Evolutionary conservation across 2,329 filamentous ascomycete species (phyloP), one percentile per base, ranked within the genome.

Genomic region (Alternaria arbusti): DNA sequence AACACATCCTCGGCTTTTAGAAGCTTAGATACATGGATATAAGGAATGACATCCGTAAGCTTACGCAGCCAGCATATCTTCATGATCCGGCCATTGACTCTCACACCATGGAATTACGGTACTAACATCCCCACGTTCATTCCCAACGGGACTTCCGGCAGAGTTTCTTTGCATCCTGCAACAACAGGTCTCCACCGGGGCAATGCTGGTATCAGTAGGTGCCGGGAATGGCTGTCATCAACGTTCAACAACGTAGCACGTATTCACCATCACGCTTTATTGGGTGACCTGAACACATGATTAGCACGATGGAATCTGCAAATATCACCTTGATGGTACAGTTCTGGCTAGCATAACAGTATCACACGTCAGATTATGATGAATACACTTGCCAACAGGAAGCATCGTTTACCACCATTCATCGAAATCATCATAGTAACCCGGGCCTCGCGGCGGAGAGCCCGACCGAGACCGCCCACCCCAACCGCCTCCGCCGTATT

Each of bases 181-280:
- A 5, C 5, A 4, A 3, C 3, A 13, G 5, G 17, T 13, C 11
- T 22, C 4, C 10, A 44, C 2, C 1, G 43, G n/a, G n/a, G 10
- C 6, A 44, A 22, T 8, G 4, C 10, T 40, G 15, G 0, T n/a
- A 10, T 40, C 15, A 40, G 32, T n/a, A 40, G 32, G 32, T 40
- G 8, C 32, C 2, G 1, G 15, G 4, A 40, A 40, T 10, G 32
- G 1, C n/a, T 17, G 15, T 10, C 8, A 40, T 40, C n/a, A 9
- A 40, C 32, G 32, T 17, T 40, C 32, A 40, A 40, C 32, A 40
- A 17, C 32, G 1, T 40, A 40, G 8, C 15, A 40, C 4, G 8
- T 17, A 5, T 17, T 17, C 1, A 0, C 32, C 32, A n/a, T n/a
- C 15, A 40, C 8, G 4, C 4, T 0, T 17, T 15, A 17, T n/a